Percentiles rank a stretch among this genome's conserved stretches.
Evolutionary conservation across 805 yeast genomes (phyloP).

Genomic region (Cyberlindnera euphorbiae): DNA sequence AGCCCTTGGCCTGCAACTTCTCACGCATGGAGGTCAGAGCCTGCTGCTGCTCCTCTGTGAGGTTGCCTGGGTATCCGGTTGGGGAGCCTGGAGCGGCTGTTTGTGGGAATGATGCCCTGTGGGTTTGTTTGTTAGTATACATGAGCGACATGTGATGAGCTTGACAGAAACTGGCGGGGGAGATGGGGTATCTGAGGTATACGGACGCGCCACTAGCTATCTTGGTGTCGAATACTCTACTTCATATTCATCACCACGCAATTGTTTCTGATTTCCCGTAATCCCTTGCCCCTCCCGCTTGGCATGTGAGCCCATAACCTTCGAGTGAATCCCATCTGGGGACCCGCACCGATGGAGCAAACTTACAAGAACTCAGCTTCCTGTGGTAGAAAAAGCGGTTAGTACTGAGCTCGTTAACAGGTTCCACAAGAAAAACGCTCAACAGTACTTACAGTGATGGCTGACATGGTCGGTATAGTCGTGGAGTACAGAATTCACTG

Average conservation of each 20-base stretch:
- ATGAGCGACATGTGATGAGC: conserved; percentile 1
- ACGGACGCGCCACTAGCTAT: no score
- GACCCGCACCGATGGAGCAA: neutral
- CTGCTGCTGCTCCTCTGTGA: conserved; percentile 63
- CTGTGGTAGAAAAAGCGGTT: conserved; percentile 1
- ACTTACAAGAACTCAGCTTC: conserved; percentile 18
- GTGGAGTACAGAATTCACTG: no score
- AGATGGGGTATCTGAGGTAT: no score
- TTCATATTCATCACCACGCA: no score
- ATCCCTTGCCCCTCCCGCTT: no score
- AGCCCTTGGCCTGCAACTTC: conserved; percentile 59
- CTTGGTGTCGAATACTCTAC: no score
- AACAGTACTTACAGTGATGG: conserved; percentile 1
- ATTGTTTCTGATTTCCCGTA: no score
- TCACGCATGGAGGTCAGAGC: conserved; percentile 55
- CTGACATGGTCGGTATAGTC: neutral
- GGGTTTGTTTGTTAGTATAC: conserved; percentile 1
- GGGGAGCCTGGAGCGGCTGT: conserved; percentile 53
- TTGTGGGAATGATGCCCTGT: conserved; percentile 60
- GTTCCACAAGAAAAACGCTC: neutral
- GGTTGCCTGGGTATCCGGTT: conserved; percentile 78
- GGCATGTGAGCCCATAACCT: no score
- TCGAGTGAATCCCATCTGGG: no score
- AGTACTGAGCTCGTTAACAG: neutral
- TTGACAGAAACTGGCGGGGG: no score